Conservation (phyloP, 2,329 filamentous ascomycete species). For the Neocatenulostroma microsporum region DNA sequence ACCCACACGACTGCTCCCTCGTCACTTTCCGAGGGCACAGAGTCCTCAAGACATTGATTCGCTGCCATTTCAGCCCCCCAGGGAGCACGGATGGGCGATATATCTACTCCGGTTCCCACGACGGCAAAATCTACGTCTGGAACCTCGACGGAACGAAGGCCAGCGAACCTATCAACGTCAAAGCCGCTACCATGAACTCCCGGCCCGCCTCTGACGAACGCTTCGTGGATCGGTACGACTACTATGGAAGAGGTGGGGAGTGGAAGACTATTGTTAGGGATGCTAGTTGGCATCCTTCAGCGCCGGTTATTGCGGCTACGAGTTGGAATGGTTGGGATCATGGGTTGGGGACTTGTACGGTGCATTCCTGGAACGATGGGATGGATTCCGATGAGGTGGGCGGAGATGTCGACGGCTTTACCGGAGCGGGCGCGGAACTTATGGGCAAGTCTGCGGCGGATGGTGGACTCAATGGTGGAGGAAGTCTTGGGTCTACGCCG, state of each 20-base stretch:
- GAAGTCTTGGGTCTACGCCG: constrained; percentile 20
- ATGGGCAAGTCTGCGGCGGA: too few relatives aligned
- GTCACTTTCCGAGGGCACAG: constrained; percentile 90
- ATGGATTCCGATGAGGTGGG: constrained; percentile 54
- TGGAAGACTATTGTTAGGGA: constrained; percentile 80
- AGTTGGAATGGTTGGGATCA: constrained; percentile 73
- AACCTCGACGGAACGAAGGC: constrained; percentile 86
- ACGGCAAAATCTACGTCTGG: constrained; percentile 85
- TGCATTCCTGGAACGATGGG: constrained; percentile 70
- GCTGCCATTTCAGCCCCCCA: constrained; percentile 90
- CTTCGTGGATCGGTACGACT: constrained; percentile 50
- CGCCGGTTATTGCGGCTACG: constrained; percentile 77
- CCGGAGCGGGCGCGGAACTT: constrained; percentile 11
- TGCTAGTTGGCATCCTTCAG: constrained; percentile 82
- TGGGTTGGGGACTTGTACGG: constrained; percentile 63
- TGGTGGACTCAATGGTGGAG: too few relatives aligned
- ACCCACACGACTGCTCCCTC: constrained; percentile 80
- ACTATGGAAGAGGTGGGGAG: constrained; percentile 46
- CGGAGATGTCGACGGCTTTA: constrained; percentile 24
- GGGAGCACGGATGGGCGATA: constrained; percentile 81
- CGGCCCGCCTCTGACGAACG: constrained; percentile 49
- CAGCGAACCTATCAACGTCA: constrained; percentile 64
- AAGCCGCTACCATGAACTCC: constrained; percentile 57
- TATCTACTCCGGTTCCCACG: constrained; percentile 84
- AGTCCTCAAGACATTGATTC: constrained; percentile 81